These are phyloP conservation scores for Candida railenensis DNA, from an alignment of 805 yeast species.

Conservation along the genomic window DNA sequence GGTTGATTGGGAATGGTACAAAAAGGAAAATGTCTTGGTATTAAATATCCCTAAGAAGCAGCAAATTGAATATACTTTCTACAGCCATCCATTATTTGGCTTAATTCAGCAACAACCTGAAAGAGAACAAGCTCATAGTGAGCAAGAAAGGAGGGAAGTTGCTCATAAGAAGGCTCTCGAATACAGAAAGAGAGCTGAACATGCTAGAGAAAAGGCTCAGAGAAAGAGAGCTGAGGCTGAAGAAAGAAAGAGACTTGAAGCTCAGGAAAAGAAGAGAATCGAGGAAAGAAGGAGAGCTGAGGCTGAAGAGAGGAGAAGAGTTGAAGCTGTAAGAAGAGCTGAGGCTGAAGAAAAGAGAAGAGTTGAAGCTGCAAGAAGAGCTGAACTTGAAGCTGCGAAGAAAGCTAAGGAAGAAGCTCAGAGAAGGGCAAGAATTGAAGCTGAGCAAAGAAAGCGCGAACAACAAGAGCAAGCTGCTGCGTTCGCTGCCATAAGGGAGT, in stretches of 20 bases:
- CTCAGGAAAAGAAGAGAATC: background rate
- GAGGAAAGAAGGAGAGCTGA: conserved; percentile 3
- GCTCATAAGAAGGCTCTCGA: conserved; percentile 5
- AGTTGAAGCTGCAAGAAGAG: conserved; percentile 3
- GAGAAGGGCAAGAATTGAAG: conserved; percentile 13
- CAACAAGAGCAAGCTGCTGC: conserved; percentile 6
- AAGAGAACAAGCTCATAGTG: background rate
- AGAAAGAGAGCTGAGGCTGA: conserved; percentile 5
- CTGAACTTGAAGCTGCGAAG: conserved; percentile 10
- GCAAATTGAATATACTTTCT: conserved; percentile 14
- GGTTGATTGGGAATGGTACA: conserved; percentile 35
- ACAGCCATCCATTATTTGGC: conserved; percentile 11
- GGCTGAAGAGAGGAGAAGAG: conserved; percentile 6
- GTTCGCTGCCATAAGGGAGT: conserved; percentile 2
- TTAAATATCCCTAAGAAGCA: conserved; percentile 35
- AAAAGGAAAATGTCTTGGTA: conserved; percentile 29
- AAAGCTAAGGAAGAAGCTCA: conserved; percentile 12
- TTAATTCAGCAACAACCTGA: conserved; percentile 7
- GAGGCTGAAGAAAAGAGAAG: conserved; percentile 4
- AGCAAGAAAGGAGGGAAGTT: background rate
- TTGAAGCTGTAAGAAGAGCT: conserved; percentile 8
- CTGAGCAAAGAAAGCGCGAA: conserved; percentile 7
- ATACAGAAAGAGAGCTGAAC: conserved; percentile 5
- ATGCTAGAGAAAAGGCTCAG: conserved; percentile 5
- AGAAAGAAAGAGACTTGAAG: background rate